Evolutionary conservation across 768 basidiomycete species (phyloP).

Genomic region (Daedalea quercina): DNA sequence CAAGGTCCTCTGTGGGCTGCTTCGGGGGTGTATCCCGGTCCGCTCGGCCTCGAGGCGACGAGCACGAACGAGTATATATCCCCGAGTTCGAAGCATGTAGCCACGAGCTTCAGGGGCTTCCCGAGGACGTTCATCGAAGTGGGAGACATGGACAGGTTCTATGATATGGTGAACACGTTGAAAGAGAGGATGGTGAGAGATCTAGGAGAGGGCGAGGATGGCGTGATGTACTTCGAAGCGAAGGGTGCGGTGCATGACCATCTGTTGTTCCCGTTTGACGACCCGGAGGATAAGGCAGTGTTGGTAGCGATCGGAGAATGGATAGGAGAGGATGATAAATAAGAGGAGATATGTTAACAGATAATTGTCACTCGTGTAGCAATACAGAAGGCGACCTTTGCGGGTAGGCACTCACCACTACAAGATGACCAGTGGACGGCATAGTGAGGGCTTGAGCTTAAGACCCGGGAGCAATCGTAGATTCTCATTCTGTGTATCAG

Average conservation of each 20-base stretch:
- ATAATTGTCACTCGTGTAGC: too few relatives aligned
- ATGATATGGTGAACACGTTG: slow-evolving; percentile 31
- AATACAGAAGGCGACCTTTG: too few relatives aligned
- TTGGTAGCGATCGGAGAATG: neutral
- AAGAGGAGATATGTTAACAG: too few relatives aligned
- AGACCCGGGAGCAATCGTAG: too few relatives aligned
- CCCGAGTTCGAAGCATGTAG: slow-evolving; percentile 39
- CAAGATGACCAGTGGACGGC: too few relatives aligned
- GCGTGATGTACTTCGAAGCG: slow-evolving; percentile 1
- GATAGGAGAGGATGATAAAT: neutral
- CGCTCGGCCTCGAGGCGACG: slow-evolving; percentile 40
- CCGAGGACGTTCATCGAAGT: slow-evolving; percentile 54
- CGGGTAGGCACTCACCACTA: too few relatives aligned
- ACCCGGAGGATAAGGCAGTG: slow-evolving; percentile 1
- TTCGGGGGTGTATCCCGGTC: slow-evolving; percentile 38
- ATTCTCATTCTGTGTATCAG: too few relatives aligned
- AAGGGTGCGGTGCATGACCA: slow-evolving; percentile 4
- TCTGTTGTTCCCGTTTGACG: neutral
- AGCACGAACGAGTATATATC: slow-evolving; percentile 50
- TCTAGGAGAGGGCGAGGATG: slow-evolving; percentile 8
- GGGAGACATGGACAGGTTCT: slow-evolving; percentile 51
- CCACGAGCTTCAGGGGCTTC: slow-evolving; percentile 45
- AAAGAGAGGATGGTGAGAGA: slow-evolving; percentile 20
- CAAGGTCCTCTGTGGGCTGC: slow-evolving; percentile 21
- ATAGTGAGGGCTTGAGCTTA: too few relatives aligned